These are phyloP conservation scores for Saccharomyces kudriavzevii DNA, from an alignment of 805 yeast genomes.

Conservation along the genomic window DNA sequence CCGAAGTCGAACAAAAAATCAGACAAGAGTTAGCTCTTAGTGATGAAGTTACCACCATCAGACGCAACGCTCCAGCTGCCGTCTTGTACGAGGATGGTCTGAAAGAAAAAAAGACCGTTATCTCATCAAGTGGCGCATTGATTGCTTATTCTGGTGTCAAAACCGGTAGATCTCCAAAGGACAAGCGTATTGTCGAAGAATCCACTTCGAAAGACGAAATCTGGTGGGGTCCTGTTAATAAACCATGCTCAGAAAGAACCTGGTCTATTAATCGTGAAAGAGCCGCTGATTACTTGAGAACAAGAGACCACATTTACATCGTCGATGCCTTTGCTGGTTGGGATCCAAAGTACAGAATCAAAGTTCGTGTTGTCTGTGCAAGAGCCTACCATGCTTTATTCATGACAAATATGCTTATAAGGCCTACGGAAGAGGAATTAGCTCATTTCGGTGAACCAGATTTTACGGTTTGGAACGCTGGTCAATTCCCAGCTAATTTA, in stretches of 20 bases:
- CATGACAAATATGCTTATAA: constrained; percentile 96
- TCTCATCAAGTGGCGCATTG: constrained; percentile 87
- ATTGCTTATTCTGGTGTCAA: constrained; percentile 92
- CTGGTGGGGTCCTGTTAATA: constrained; percentile 99
- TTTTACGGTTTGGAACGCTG: constrained; percentile 96
- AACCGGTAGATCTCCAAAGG: constrained; percentile 98
- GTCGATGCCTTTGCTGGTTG: constrained; percentile 98
- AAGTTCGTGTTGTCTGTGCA: constrained; percentile 93
- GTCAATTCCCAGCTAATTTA: constrained; percentile 96
- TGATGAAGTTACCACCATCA: constrained; percentile 52
- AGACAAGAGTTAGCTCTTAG: constrained; percentile 39
- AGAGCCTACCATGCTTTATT: constrained; percentile 97
- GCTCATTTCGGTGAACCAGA: constrained; percentile 92
- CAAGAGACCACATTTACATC: constrained; percentile 87
- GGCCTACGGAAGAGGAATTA: constrained; percentile 87
- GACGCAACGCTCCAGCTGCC: constrained; percentile 91
- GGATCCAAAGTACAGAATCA: constrained; percentile 96
- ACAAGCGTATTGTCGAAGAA: constrained; percentile 95
- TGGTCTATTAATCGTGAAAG: constrained; percentile 95
- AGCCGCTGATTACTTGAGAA: constrained; percentile 93
- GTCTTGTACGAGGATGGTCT: constrained; percentile 91
- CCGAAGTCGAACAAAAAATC: constrained; percentile 24
- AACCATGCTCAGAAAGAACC: constrained; percentile 85
- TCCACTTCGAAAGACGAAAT: constrained; percentile 71
- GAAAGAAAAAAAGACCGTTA: constrained; percentile 81